phyloP scores from a whole-genome alignment of 306 rosid species.

The Spatholobus suberectus region DNA sequence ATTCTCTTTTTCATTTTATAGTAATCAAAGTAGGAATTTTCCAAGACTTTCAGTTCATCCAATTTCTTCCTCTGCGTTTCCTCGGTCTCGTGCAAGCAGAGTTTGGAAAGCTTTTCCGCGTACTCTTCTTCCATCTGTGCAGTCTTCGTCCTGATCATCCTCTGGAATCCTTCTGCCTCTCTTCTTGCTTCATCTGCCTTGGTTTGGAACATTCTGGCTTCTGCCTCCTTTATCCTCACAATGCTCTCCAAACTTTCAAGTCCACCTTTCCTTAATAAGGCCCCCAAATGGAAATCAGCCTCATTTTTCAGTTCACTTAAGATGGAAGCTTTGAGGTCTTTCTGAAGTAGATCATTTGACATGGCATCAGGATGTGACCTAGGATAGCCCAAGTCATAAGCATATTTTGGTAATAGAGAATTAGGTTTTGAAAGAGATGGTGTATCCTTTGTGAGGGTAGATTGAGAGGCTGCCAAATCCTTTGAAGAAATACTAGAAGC shows the following conservation, averaged over 20 bases:
- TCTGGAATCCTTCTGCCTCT: conserved; percentile 82
- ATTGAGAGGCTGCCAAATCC: conserved; percentile 57
- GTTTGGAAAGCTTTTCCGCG: conserved; percentile 66
- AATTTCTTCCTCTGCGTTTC: conserved; percentile 76
- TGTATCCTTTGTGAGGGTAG: conserved; percentile 62
- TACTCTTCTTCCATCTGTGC: conserved; percentile 84
- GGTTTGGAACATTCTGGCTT: conserved; percentile 90
- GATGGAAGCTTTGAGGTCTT: conserved; percentile 67
- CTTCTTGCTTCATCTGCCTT: conserved; percentile 95
- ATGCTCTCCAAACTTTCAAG: conserved; percentile 86
- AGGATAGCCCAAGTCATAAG: conserved; percentile 64
- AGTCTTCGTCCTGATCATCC: conserved; percentile 63
- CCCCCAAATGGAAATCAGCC: conserved; percentile 67
- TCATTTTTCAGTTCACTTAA: conserved; percentile 58
- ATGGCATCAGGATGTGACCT: conserved; percentile 58
- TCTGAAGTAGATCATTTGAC: conserved; percentile 65
- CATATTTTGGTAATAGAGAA: conserved; percentile 58
- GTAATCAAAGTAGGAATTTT: conserved; percentile 77
- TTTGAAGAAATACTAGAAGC: conserved; percentile 59
- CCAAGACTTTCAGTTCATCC: conserved; percentile 87
- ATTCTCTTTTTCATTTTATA: conserved; percentile 84
- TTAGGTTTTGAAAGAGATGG: conserved; percentile 61
- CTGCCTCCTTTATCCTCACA: conserved; percentile 93
- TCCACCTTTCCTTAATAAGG: conserved; percentile 68
- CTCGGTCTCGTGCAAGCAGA: conserved; percentile 74